Conservation (phyloP, 176 grass and related monocot genomes). For the Tillandsia leiboldiana region DNA sequence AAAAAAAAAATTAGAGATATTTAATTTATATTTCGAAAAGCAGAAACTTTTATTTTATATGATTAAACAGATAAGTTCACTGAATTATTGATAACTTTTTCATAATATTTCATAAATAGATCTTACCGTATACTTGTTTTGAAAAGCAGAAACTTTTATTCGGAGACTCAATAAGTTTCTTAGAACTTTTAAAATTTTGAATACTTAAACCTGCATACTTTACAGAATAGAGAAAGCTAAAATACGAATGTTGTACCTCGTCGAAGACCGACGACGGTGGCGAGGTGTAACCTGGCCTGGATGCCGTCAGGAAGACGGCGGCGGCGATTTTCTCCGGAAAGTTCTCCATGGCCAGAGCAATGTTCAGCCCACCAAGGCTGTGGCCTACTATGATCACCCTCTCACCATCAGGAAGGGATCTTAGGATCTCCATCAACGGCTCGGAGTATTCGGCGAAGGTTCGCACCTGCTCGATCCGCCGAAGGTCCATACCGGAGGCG, state of each 20-base stretch:
- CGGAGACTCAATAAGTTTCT: no score
- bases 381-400: conserved; percentile 65
- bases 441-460: conserved; percentile 61
- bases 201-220: no score
- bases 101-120: no score
- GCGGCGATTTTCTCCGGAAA: conserved; percentile 75
- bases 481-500: conserved; percentile 53
- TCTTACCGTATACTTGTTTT: no score
- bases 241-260: conserved; percentile 15
- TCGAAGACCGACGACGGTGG: conserved; percentile 36
- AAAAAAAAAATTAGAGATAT: no score
- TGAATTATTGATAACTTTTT: no score
- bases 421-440: conserved; percentile 54
- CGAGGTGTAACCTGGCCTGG: conserved; percentile 41
- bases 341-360: conserved; percentile 57
- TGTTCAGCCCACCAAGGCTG: conserved; percentile 53
- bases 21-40: no score
- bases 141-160: no score
- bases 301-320: conserved; percentile 58
- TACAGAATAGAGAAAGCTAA: no score
- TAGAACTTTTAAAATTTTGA: no score
- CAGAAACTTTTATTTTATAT: no score
- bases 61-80: no score
- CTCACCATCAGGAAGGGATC: conserved; percentile 37
- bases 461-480: conserved; percentile 37